Evolutionary conservation across 2,329 filamentous ascomycete species (phyloP), one percentile per base, ranked within the genome.

Genomic region (Celoporthe dispersa): DNA sequence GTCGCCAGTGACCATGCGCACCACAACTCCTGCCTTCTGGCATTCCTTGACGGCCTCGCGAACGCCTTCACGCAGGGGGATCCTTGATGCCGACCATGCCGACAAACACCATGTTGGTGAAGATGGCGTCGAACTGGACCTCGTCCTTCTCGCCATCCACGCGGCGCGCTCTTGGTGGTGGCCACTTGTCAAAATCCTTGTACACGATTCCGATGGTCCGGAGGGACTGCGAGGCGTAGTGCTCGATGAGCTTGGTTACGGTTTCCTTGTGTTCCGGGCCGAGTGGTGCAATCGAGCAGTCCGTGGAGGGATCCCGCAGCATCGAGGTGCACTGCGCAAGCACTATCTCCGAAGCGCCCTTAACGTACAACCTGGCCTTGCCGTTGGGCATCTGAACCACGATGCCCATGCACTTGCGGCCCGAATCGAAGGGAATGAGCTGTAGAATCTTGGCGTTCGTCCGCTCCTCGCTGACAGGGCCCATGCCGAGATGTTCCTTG

Each of bases 1-100:
- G 81, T 95, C 92, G 73, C 92, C 92, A 5, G 92, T 95, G 2
- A 95, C 92, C 92, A 95, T 95, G 76, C 92, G 91, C 25, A 94
- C 92, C 71, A 91, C 87, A 14, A 95, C 92, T 71, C 92, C 92
- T 5, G 92, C 92, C 68, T 87, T 85, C 77, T 94, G 91, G 76
- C 92, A 94, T 70, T 90, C 85, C 70, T 83, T 84, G 37, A 95
- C 92, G 14, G 92, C 92, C 66, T 93, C 88, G 1, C 84, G 84
- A n/a, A 94, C 92, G 72, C 92, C 92, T 0, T 87, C 85, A 71
- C 92, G 91, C 16, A 94, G 86, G 60, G n/a, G 92, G 92, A 78
- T 95, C 92, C 77, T 94, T 92, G 72, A 95, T 94, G 75, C 92
- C 92, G 65, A 94, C 91, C 75, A 94, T 84, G 39, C 88, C 87